phyloP scores from a whole-genome alignment of 139 green algal genomes.

The Helicosporidium sp. region DNA sequence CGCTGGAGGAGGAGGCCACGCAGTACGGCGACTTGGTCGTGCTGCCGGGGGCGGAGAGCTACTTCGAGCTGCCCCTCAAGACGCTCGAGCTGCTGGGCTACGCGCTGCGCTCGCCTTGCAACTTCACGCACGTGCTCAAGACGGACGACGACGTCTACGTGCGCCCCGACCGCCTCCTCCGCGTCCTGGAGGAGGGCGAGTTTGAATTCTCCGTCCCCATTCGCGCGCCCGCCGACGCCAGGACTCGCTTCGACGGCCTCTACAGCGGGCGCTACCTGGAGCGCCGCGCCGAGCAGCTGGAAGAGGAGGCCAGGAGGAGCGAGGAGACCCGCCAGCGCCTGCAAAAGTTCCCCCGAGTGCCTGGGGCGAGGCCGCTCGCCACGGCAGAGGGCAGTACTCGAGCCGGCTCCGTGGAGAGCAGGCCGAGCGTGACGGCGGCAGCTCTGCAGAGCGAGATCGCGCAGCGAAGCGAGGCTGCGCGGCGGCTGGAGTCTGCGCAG shows the following conservation, averaged over 20 bases:
- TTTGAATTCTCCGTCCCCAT: slow-evolving; percentile 8
- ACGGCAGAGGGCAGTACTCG: too few species aligned
- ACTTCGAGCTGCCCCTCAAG: slow-evolving; percentile 34
- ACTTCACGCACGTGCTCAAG: slow-evolving; percentile 41
- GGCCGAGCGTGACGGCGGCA: too few species aligned
- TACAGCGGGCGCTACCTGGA: too few species aligned
- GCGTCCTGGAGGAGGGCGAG: neutral
- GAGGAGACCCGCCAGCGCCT: too few species aligned
- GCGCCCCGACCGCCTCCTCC: slow-evolving; percentile 7
- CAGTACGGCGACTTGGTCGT: slow-evolving; percentile 10
- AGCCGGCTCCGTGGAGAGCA: too few species aligned
- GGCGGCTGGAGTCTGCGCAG: too few species aligned
- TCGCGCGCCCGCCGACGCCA: neutral
- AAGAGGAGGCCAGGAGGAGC: too few species aligned
- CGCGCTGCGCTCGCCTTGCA: slow-evolving; percentile 11
- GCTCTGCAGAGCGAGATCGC: too few species aligned
- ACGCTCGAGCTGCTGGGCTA: slow-evolving; percentile 29
- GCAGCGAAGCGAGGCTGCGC: too few species aligned
- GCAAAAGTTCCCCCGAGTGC: too few species aligned
- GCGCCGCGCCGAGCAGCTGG: neutral
- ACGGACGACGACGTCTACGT: slow-evolving; percentile 46
- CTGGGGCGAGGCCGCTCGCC: too few species aligned
- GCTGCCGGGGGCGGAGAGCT: slow-evolving; percentile 17
- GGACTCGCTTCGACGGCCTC: neutral
- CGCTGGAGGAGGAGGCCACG: slow-evolving; percentile 1